These are phyloP conservation scores for Nigrospora sphaerica DNA, from an alignment of 2,329 filamentous ascomycete genomes.

Conservation along the genomic window DNA sequence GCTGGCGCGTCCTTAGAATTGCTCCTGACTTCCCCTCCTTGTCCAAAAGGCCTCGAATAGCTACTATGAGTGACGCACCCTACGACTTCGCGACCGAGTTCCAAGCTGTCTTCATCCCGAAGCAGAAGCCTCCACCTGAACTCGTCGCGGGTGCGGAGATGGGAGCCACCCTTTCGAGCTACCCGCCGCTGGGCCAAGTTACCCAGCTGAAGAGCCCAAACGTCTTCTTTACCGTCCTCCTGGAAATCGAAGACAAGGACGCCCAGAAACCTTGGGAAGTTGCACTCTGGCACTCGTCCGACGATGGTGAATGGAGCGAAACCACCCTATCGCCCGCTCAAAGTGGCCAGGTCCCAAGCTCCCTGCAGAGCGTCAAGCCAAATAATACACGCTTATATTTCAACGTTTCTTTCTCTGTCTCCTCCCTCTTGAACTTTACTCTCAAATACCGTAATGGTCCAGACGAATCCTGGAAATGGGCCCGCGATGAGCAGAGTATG, in stretches of 20 bases:
- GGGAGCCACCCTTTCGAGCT: conserved; percentile 36
- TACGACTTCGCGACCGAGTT: conserved; percentile 30
- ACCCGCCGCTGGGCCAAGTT: conserved; percentile 70
- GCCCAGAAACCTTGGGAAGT: conserved; percentile 61
- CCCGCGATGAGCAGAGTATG: conserved; percentile 54
- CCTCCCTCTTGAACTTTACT: conserved; percentile 54
- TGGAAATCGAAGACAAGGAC: conserved; percentile 55
- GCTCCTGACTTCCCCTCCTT: too few relatives aligned
- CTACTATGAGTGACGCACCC: conserved; percentile 11
- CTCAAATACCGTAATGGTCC: conserved; percentile 55
- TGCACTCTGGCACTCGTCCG: conserved; percentile 62
- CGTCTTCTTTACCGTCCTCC: conserved; percentile 58
- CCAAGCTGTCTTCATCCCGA: conserved; percentile 27
- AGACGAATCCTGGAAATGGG: conserved; percentile 61
- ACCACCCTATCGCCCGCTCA: conserved; percentile 26
- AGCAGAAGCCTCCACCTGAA: conserved; percentile 25
- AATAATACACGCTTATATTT: conserved; percentile 45
- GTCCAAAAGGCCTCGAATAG: not conserved
- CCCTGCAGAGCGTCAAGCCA: conserved; percentile 36
- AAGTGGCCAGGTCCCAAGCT: conserved; percentile 31
- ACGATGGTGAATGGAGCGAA: conserved; percentile 51
- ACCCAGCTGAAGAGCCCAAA: conserved; percentile 47
- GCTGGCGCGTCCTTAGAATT: too few relatives aligned
- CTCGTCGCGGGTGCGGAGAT: conserved; percentile 20
- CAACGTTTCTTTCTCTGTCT: conserved; percentile 38